Conservation (phyloP, 495 filamentous ascomycete genomes). For the Trichocladium uniseriatum region DNA sequence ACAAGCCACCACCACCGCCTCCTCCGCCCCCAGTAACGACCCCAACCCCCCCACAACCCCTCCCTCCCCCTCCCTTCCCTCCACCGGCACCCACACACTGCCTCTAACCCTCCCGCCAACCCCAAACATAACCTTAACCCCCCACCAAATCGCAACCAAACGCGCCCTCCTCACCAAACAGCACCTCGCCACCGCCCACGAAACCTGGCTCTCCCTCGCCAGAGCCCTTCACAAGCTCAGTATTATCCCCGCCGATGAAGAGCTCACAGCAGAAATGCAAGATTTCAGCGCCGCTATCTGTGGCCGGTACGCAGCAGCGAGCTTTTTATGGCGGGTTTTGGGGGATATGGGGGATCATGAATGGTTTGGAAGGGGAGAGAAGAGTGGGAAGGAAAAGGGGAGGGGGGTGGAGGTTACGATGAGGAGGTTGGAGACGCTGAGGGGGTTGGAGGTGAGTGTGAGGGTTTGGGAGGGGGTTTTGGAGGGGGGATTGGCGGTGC, state of each 20-base stretch:
- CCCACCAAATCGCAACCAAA: slow-evolving; percentile 1
- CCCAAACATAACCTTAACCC: not conserved
- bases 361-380: not conserved
- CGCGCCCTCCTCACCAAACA: not conserved
- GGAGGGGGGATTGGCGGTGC: too few relatives aligned
- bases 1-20: too few relatives aligned
- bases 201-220: not conserved
- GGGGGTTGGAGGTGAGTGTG: slow-evolving; percentile 2
- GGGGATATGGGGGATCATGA: not conserved
- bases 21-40: too few relatives aligned
- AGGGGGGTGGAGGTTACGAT: not conserved
- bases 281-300: not conserved
- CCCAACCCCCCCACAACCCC: too few relatives aligned
- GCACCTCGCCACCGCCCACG: slow-evolving; percentile 4
- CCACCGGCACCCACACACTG: too few relatives aligned
- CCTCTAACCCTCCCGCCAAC: too few relatives aligned
- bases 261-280: not conserved
- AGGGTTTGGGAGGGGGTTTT: slow-evolving; percentile 1
- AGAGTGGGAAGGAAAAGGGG: not conserved
- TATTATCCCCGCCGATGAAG: too few relatives aligned
- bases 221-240: not conserved
- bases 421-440: not conserved
- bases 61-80: too few relatives aligned
- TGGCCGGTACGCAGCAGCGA: not conserved
- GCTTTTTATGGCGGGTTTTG: slow-evolving; percentile 1